Conservation (phyloP, 2,329 filamentous ascomycete genomes). For the Myriosclerotinia curreyana region DNA sequence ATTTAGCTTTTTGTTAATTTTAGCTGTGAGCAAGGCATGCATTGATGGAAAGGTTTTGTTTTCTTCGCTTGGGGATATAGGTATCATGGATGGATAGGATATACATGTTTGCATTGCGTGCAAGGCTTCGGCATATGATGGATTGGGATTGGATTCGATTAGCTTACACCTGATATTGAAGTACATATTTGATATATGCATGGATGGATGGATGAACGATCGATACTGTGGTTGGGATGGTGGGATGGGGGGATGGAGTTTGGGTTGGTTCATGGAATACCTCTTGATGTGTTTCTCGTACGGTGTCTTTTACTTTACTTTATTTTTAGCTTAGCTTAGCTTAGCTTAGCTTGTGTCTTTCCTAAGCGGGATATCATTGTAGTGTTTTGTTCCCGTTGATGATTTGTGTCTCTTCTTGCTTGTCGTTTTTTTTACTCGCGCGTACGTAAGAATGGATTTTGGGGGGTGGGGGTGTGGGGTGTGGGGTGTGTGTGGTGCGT, state of each 20-base stretch:
- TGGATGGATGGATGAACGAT: too few species aligned
- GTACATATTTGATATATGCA: background rate
- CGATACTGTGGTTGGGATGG: too few species aligned
- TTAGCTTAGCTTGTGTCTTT: background rate
- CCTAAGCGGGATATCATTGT: background rate
- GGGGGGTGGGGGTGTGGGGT: too few species aligned
- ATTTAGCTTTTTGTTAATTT: background rate
- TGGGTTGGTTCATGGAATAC: background rate
- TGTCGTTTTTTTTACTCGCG: too few species aligned
- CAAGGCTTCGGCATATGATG: constrained; percentile 19
- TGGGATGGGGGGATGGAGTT: constrained; percentile 5
- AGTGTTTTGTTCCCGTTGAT: background rate
- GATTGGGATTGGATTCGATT: constrained; percentile 1
- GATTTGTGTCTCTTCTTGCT: background rate
- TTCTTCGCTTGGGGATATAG: background rate
- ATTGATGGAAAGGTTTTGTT: constrained; percentile 11
- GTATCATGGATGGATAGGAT: constrained; percentile 13
- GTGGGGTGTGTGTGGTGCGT: constrained; percentile 14
- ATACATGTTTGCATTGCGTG: constrained; percentile 16
- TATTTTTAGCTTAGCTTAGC: too few species aligned
- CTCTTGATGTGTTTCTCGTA: constrained; percentile 1
- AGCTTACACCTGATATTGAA: constrained; percentile 2
- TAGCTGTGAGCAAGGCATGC: background rate
- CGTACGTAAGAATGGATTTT: too few species aligned
- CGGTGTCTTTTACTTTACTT: background rate